phyloP scores from a whole-genome alignment of 1,139 yeast genomes.

The Saccharomyces hybrid region DNA sequence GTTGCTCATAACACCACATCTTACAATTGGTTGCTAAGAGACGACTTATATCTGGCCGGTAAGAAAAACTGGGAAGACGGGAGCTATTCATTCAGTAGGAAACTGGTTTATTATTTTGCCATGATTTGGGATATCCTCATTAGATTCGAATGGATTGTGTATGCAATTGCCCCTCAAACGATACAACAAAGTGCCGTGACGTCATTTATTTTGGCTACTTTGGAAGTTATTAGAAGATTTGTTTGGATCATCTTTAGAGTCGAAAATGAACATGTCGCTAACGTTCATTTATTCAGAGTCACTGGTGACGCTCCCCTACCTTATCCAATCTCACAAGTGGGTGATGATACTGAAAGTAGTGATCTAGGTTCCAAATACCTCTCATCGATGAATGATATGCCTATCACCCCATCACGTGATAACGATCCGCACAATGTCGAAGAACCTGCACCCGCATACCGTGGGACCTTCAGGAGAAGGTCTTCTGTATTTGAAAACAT shows the following conservation, averaged over 20 bases:
- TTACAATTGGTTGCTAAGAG: conserved; percentile 57
- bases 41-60: conserved; percentile 44
- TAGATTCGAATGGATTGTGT: conserved; percentile 88
- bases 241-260: conserved; percentile 88
- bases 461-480: conserved; percentile 23
- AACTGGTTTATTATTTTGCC: conserved; percentile 60
- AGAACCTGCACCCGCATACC: conserved; percentile 20
- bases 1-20: conserved; percentile 49
- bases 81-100: conserved; percentile 39
- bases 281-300: conserved; percentile 77
- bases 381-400: not conserved
- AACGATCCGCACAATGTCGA: conserved; percentile 6
- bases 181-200: conserved; percentile 89
- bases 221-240: conserved; percentile 75
- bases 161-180: conserved; percentile 58
- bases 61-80: conserved; percentile 31
- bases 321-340: conserved; percentile 37
- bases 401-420: not conserved
- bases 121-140: conserved; percentile 65
- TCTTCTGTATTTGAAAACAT: conserved; percentile 41
- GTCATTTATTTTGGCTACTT: conserved; percentile 72
- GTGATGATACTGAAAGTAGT: conserved; percentile 4
- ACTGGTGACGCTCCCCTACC: conserved; percentile 84
- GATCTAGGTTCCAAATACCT: conserved; percentile 1
- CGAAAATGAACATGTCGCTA: conserved; percentile 93